Evolutionary conservation across 768 basidiomycete species (phyloP).

Genomic region (Mycena sanguinolenta): DNA sequence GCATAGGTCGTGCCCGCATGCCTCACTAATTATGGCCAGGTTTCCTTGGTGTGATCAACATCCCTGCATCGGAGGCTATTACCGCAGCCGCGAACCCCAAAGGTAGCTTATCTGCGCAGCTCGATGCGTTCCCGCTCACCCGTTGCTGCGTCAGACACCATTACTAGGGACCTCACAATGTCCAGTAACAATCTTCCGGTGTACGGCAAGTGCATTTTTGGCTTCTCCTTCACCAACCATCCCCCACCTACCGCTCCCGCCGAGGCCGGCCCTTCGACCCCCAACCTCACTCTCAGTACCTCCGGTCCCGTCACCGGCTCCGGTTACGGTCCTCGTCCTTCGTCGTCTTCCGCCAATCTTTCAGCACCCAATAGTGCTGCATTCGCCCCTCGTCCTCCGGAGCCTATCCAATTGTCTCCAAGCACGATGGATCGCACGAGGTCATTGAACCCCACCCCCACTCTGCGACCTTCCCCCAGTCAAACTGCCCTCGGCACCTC

Average conservation of each 20-base stretch:
- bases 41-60: slow-evolving; percentile 71
- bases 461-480: slow-evolving; percentile 45
- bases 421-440: slow-evolving; percentile 32
- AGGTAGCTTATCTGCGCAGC: slow-evolving; percentile 50
- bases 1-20: slow-evolving; percentile 49
- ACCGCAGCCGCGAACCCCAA: slow-evolving; percentile 59
- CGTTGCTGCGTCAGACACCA: slow-evolving; percentile 62
- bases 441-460: slow-evolving; percentile 33
- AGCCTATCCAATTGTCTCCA: slow-evolving; percentile 25
- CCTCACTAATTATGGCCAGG: slow-evolving; percentile 46
- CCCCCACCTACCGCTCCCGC: slow-evolving; percentile 42
- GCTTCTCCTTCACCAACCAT: slow-evolving; percentile 59
- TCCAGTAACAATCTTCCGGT: slow-evolving; percentile 84
- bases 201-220: slow-evolving; percentile 85
- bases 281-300: slow-evolving; percentile 26
- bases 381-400: slow-evolving; percentile 19
- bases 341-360: slow-evolving; percentile 22
- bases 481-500: slow-evolving; percentile 41
- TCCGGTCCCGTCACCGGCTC: slow-evolving; percentile 23
- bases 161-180: slow-evolving; percentile 81
- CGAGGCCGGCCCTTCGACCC: slow-evolving; percentile 38
- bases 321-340: slow-evolving; percentile 36
- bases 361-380: slow-evolving; percentile 4
- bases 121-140: slow-evolving; percentile 34
- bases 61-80: slow-evolving; percentile 68